Evolutionary conservation across 805 yeast genomes (phyloP).

Genomic region (Saccharomyces jurei): DNA sequence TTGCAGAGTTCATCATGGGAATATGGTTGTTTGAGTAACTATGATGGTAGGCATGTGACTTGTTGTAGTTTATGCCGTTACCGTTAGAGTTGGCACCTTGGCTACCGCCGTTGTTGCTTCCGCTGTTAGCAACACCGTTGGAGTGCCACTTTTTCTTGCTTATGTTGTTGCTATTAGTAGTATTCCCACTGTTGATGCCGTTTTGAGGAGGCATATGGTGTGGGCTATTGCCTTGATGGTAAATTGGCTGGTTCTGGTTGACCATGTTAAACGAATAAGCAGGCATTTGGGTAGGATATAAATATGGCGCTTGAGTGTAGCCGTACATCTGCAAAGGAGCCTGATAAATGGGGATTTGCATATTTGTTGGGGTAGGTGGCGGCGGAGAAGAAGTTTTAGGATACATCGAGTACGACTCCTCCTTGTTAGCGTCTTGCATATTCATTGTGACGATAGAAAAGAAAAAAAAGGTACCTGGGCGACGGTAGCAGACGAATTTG

Average conservation of each 20-base stretch:
- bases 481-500: neutral
- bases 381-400: conserved; percentile 29
- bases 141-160: conserved; percentile 3
- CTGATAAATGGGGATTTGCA: conserved; percentile 25
- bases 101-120: conserved; percentile 3
- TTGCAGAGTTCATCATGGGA: neutral
- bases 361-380: conserved; percentile 22
- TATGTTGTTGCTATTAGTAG: conserved; percentile 3
- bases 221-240: conserved; percentile 9
- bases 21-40: conserved; percentile 5
- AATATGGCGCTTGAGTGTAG: conserved; percentile 23
- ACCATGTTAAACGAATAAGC: conserved; percentile 24
- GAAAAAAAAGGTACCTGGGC: conserved; percentile 2
- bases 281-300: conserved; percentile 23
- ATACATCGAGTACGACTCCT: conserved; percentile 31
- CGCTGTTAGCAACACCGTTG: conserved; percentile 1
- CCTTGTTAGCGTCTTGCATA: conserved; percentile 10
- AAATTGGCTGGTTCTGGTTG: conserved; percentile 24
- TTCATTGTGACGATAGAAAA: neutral
- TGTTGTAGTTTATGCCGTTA: conserved; percentile 1
- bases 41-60: conserved; percentile 13
- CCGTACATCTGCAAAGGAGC: conserved; percentile 25
- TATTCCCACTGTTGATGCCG: conserved; percentile 2
- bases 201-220: conserved; percentile 8
- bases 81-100: conserved; percentile 2